Evolutionary conservation across 2,329 filamentous ascomycete genomes (phyloP), one percentile per base, ranked within the genome.

Genomic region (Oidium heveae): DNA sequence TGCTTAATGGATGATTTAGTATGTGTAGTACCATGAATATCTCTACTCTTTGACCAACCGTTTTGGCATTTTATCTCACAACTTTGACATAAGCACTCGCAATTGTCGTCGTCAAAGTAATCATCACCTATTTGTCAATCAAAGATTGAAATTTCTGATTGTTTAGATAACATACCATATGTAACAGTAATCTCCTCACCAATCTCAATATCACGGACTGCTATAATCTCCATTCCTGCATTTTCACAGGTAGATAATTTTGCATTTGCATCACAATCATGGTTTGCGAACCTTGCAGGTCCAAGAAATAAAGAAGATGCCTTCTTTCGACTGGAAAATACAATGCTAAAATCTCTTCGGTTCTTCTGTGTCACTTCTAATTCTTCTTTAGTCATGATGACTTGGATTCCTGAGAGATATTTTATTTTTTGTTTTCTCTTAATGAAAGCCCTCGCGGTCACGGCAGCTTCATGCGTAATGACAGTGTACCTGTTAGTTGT

Each of bases 171-270:
- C 57, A 49, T 58, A 61, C 61, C 87, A 63, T 98, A 98, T 0
- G 83, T 89, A 0, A 98, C 91, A 0, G 91, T 98, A 57, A 98
- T 94, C 66, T 98, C 91, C 57, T 98, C 88, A 3, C 88, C 91
- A 0, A 83, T 72, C 12, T 82, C 76, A 57, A 98, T 96, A 56
- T 88, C 75, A 59, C 80, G 79, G 36, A 80, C 78, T 2, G 91
- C 86, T 52, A 94, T 78, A 55, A 98, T 88, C 63, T 93, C 84
- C 70, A 98, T 95, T 37, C 86, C 86, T 56, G 88, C 80, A 55
- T 82, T 78, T 49, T 87, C 86, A 37, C 79, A 83, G 37, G 86
- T 95, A 61, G 85, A 82, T 47, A 98, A 75, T 63, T 81, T 78
- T 9, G 88, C 88, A 69, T 96, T 98, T 34, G 91, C 86, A 60